phyloP scores from a whole-genome alignment of 805 yeast species.

The Candida sphagnicola region DNA sequence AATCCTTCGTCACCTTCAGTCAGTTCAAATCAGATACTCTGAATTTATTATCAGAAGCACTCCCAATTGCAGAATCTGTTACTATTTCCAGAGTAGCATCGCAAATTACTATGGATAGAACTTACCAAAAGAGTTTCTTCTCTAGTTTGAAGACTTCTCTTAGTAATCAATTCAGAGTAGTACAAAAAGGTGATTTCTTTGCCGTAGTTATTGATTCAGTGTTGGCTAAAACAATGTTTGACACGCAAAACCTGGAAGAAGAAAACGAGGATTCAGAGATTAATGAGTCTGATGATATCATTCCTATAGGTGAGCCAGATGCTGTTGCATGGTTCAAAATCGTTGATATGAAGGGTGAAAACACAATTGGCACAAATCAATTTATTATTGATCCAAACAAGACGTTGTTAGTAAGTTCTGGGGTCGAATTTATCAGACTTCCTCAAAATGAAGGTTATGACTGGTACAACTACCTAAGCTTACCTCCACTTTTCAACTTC shows the following conservation, averaged over 20 bases:
- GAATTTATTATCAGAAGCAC: slow-evolving; percentile 19
- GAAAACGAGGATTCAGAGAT: slow-evolving; percentile 11
- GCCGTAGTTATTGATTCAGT: slow-evolving; percentile 75
- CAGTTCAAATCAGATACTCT: slow-evolving; percentile 12
- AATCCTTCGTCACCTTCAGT: slow-evolving; percentile 15
- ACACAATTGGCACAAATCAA: slow-evolving; percentile 25
- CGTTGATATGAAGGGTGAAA: slow-evolving; percentile 43
- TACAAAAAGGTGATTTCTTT: slow-evolving; percentile 62
- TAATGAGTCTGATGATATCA: slow-evolving; percentile 20
- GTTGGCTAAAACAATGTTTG: slow-evolving; percentile 54
- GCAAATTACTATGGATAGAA: slow-evolving; percentile 61
- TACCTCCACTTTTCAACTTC: slow-evolving; percentile 41
- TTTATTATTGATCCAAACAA: slow-evolving; percentile 62
- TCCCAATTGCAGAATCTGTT: slow-evolving; percentile 57
- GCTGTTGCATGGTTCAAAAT: slow-evolving; percentile 84
- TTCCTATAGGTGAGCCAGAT: slow-evolving; percentile 64
- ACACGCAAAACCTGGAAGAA: slow-evolving; percentile 21
- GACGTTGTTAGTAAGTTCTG: slow-evolving; percentile 70
- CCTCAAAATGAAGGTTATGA: slow-evolving; percentile 32
- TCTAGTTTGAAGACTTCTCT: slow-evolving; percentile 60
- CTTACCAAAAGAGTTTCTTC: slow-evolving; percentile 57
- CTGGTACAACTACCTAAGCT: slow-evolving; percentile 46
- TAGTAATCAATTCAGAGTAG: slow-evolving; percentile 53
- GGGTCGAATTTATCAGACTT: slow-evolving; percentile 41
- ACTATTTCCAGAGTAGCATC: slow-evolving; percentile 67